Evolutionary conservation across 345 rosid genomes (phyloP).

Genomic region (Melaleuca quinquenervia): DNA sequence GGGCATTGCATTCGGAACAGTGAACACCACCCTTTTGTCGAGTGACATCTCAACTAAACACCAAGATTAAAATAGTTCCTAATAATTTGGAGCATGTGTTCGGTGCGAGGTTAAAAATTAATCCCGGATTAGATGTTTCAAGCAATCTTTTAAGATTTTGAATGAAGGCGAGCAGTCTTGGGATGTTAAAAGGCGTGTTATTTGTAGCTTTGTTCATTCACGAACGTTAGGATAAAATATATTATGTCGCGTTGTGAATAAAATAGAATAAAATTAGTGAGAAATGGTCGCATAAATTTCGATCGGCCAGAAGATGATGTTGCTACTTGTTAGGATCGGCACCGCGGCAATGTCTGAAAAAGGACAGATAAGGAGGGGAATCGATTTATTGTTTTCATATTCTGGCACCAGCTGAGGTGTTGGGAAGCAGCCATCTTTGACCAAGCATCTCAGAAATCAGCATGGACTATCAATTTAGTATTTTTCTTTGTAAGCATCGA

Average conservation of each 20-base stretch:
- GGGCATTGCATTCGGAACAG: background rate
- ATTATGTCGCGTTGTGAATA: background rate
- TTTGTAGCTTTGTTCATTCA: background rate
- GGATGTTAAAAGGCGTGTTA: background rate
- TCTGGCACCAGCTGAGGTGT: background rate
- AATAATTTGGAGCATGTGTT: background rate
- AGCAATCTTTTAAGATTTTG: background rate
- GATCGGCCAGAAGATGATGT: background rate
- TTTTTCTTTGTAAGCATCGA: background rate
- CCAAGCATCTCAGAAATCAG: background rate
- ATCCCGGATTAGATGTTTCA: background rate
- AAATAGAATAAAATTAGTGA: background rate
- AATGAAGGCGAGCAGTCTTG: background rate
- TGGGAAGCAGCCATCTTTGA: background rate
- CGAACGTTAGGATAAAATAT: background rate
- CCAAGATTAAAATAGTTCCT: background rate
- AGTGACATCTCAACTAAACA: background rate
- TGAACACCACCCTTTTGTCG: background rate
- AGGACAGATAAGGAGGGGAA: background rate
- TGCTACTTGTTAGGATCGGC: background rate
- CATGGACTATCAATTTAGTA: background rate
- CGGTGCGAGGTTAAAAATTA: background rate
- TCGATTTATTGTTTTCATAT: background rate
- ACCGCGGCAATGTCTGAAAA: background rate
- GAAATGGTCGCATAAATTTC: background rate